Conservation (phyloP, 164 flowering plant genomes). For the Berberis thunbergii region DNA sequence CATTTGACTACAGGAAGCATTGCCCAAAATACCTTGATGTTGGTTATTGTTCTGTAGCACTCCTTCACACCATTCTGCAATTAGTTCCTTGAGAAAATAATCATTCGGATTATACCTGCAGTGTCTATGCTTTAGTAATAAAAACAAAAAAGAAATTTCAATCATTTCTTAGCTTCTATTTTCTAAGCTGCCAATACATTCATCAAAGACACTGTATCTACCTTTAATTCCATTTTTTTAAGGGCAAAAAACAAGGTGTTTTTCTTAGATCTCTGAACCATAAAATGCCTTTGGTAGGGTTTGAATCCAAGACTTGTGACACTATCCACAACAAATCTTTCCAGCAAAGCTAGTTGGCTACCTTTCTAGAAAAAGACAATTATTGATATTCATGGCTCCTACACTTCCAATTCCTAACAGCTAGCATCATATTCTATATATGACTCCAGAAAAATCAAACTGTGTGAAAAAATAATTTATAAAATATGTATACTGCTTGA, state of each 20-base stretch:
- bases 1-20: slow-evolving; percentile 16
- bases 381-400: too few relatives aligned
- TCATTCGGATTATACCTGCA: slow-evolving; percentile 81
- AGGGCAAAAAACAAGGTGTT: not conserved
- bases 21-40: slow-evolving; percentile 18
- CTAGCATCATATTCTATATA: too few relatives aligned
- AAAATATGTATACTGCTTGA: not conserved
- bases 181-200: not conserved
- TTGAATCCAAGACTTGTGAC: too few relatives aligned
- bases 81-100: slow-evolving; percentile 64
- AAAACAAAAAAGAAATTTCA: not conserved
- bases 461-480: too few relatives aligned
- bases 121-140: slow-evolving; percentile 3
- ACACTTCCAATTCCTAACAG: too few relatives aligned
- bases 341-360: too few relatives aligned
- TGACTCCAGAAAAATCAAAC: too few relatives aligned
- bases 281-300: too few relatives aligned
- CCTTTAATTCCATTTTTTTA: too few relatives aligned
- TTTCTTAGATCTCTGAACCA: not conserved
- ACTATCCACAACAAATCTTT: too few relatives aligned
- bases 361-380: too few relatives aligned
- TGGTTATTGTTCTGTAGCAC: slow-evolving; percentile 42
- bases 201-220: not conserved
- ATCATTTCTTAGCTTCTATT: not conserved
- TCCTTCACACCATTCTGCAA: slow-evolving; percentile 97